These are phyloP conservation scores for Takakia lepidozioides DNA, from an alignment of 225 moss, liverwort and hornwort species.

Conservation along the genomic window DNA sequence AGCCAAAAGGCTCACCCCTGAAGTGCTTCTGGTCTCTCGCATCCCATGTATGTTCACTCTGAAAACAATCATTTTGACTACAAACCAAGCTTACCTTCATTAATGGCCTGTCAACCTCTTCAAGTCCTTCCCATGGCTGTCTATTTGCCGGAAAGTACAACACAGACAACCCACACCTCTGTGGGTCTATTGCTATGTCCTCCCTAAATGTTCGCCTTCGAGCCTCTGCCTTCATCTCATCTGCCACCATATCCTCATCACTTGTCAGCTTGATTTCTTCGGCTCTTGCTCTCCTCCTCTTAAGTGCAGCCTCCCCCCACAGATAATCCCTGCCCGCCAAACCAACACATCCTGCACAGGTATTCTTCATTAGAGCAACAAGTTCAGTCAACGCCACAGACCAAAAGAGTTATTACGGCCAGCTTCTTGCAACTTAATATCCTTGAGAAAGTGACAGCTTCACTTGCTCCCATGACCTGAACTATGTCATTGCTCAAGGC, in stretches of 20 bases:
- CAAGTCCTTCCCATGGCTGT: constrained; percentile 10
- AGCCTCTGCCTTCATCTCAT: constrained; percentile 33
- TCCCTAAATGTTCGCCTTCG: constrained; percentile 69
- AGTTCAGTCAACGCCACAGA: too few species aligned
- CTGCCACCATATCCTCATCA: constrained; percentile 23
- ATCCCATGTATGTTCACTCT: too few species aligned
- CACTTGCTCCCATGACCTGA: too few species aligned
- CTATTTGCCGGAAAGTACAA: constrained; percentile 50
- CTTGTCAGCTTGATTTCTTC: constrained; percentile 17
- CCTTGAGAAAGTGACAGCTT: too few species aligned
- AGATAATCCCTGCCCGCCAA: constrained; percentile 77
- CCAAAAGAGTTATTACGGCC: too few species aligned
- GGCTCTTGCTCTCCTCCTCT: constrained; percentile 54
- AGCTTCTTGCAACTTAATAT: too few species aligned
- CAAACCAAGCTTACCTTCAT: too few species aligned
- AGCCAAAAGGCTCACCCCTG: too few species aligned
- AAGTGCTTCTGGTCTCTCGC: too few species aligned
- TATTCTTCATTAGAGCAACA: too few species aligned
- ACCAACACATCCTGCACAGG: constrained; percentile 40
- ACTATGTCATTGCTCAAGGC: too few species aligned
- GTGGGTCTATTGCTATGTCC: constrained; percentile 72
- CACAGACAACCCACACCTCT: constrained; percentile 82
- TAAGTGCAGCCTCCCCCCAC: constrained; percentile 93
- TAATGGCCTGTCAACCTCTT: constrained; percentile 9
- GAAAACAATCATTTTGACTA: too few species aligned